Base-by-base conservation (phyloP, 1,139 yeast species). In the Magnusiomyces paraingens region DNA sequence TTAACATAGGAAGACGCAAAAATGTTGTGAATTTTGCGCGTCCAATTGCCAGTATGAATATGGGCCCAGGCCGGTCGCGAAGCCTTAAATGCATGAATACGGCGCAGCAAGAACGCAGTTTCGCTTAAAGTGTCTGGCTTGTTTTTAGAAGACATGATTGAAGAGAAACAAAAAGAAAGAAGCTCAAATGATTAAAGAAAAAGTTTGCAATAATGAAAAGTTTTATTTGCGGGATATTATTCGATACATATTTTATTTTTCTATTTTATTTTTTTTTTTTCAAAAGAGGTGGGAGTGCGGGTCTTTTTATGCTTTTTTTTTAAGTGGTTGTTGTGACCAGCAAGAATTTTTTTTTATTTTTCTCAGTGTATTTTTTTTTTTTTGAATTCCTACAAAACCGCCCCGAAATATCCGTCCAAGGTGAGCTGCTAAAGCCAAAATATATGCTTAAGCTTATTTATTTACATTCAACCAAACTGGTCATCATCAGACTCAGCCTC, bases 1-100 rank as follows among this genome's bases (percentile, higher is more conserved):
- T 91, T 93, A 55, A 89, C 86, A 21, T 90, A 89, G 39, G 57
- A 55, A n/a, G 39, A 26, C n/a, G 39, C 32, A 15, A 45, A 29
- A 21, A 45, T 32, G 40, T 29, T 36, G 29, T 45, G 15, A 20
- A 45, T 45, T n/a, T 45, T 45, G 48, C 32, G 10, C 6, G 32
- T 26, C 32, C 32, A 26, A 4, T 4, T 5, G 32, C 32, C 32
- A 4, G 32, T 26, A 8, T 26, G 32, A 8, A 26, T 26, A 8
- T 26, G 44, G 21, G 44, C 12, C 44, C 44, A 40, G 21, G 44
- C 17, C 17, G 44, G 44, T n/a, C 44, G 44, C 21, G 21, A 11
- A 3, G 44, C 18, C 21, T 40, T 40, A 22, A 15, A 40, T 17
- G 44, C 44, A 4, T 17, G 44, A 5, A 40, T 17, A 11, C 44